A percentile compares a stretch with the other conserved stretches of the same genome.
phyloP scores from a whole-genome alignment of 495 filamentous ascomycete species.

The Amphirosellinia nigrospora region DNA sequence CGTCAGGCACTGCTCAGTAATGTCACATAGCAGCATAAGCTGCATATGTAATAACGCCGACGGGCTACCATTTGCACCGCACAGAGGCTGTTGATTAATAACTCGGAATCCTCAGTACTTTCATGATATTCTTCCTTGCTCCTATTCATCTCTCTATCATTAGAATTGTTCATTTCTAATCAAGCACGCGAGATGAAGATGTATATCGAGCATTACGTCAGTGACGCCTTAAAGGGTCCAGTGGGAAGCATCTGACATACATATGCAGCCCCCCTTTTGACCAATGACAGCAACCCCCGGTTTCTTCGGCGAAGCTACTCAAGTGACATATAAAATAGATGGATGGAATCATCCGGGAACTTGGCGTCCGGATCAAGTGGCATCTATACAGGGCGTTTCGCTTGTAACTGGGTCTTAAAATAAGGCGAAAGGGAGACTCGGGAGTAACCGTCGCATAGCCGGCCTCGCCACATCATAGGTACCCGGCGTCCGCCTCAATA shows the following conservation, averaged over 20 bases:
- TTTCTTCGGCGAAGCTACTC: background rate
- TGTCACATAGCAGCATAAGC: background rate
- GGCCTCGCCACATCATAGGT: slow-evolving; percentile 4
- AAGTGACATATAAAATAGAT: background rate
- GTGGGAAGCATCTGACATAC: slow-evolving; percentile 24
- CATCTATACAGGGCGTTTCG: background rate
- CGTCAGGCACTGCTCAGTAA: slow-evolving; percentile 5
- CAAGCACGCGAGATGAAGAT: background rate
- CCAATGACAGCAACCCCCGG: background rate
- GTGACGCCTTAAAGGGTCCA: background rate
- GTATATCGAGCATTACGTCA: slow-evolving; percentile 8
- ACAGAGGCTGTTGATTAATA: background rate
- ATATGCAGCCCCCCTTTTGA: background rate
- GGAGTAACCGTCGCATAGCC: background rate
- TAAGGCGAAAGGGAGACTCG: background rate
- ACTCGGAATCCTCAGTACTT: background rate
- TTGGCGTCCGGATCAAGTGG: slow-evolving; percentile 1
- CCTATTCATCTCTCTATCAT: background rate
- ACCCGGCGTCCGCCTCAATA: background rate
- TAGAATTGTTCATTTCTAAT: slow-evolving; percentile 4
- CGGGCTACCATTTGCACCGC: background rate
- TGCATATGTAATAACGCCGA: background rate
- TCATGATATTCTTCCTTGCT: background rate
- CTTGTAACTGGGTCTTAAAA: background rate
- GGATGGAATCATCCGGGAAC: background rate